Percentiles rank a stretch among this genome's conserved stretches.
Evolutionary conservation across 2,329 filamentous ascomycete genomes (phyloP).

Genomic region (Nothomitra cinnamomea): DNA sequence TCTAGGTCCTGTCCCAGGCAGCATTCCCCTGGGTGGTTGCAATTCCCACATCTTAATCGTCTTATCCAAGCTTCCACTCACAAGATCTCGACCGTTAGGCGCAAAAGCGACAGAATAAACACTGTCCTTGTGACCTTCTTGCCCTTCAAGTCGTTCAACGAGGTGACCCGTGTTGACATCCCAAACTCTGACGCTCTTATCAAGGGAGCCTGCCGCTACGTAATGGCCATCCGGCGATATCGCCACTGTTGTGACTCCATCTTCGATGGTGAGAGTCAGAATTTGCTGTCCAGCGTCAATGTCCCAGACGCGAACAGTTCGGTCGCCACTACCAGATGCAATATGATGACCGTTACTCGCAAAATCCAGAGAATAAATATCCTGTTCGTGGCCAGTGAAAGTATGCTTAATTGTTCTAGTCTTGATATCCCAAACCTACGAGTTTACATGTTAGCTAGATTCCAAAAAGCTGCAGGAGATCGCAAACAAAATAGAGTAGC

Average conservation of each 20-base stretch:
- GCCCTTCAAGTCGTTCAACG: constrained; percentile 79
- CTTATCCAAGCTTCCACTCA: constrained; percentile 89
- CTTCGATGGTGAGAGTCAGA: constrained; percentile 78
- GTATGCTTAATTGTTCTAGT: constrained; percentile 72
- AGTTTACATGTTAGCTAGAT: neutral
- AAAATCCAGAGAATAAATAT: constrained; percentile 95
- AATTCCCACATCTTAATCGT: constrained; percentile 99
- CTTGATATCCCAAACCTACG: constrained; percentile 84
- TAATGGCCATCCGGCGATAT: constrained; percentile 91
- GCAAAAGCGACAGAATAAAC: constrained; percentile 96
- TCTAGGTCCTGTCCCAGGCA: constrained; percentile 51
- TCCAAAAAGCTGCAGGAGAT: neutral
- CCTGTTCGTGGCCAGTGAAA: constrained; percentile 94
- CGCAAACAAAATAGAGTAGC: neutral
- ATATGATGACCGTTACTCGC: constrained; percentile 86
- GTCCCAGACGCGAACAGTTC: constrained; percentile 92
- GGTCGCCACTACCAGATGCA: constrained; percentile 85
- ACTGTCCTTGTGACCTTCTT: constrained; percentile 89
- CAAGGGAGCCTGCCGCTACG: constrained; percentile 84
- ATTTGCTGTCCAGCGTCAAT: constrained; percentile 71
- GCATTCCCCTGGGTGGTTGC: constrained; percentile 48
- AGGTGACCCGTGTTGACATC: constrained; percentile 74
- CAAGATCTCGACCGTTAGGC: constrained; percentile 79
- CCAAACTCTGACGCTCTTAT: constrained; percentile 97
- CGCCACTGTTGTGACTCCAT: constrained; percentile 92